phyloP scores from a whole-genome alignment of 176 grass and related monocot species.

The Avena insularis region DNA sequence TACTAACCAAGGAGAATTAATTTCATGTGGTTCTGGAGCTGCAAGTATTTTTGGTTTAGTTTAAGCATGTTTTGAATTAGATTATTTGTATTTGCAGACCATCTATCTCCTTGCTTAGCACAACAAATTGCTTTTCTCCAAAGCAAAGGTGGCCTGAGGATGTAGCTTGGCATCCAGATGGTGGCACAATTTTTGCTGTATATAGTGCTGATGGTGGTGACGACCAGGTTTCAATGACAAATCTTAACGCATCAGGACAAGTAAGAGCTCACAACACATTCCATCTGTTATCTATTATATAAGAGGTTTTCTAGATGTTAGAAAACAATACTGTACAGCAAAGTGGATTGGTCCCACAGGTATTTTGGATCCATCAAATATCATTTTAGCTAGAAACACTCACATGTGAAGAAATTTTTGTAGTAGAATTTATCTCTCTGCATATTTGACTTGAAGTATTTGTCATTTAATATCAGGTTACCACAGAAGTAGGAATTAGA shows the following conservation, averaged over 20 bases:
- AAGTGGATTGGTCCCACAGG: too few species aligned
- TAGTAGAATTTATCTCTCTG: neutral
- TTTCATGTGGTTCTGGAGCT: slow-evolving; percentile 10
- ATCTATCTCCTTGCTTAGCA: slow-evolving; percentile 68
- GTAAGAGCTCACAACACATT: slow-evolving; percentile 58
- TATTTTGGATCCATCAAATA: too few species aligned
- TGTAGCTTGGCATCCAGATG: slow-evolving; percentile 91
- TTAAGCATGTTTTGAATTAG: slow-evolving; percentile 32
- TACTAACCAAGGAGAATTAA: neutral
- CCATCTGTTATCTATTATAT: slow-evolving; percentile 22
- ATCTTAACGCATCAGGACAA: slow-evolving; percentile 81
- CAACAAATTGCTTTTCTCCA: slow-evolving; percentile 83
- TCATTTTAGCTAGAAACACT: slow-evolving; percentile 30
- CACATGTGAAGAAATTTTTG: neutral
- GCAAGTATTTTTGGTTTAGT: neutral
- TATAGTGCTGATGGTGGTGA: slow-evolving; percentile 89
- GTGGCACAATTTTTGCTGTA: slow-evolving; percentile 81
- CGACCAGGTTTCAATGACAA: slow-evolving; percentile 84
- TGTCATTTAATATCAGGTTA: slow-evolving; percentile 14
- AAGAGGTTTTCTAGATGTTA: slow-evolving; percentile 39
- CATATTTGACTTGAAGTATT: slow-evolving; percentile 32
- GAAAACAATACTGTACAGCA: neutral
- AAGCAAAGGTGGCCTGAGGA: slow-evolving; percentile 98
- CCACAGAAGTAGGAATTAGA: slow-evolving; percentile 20
- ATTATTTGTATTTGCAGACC: slow-evolving; percentile 62